Conservation (phyloP, 2,329 filamentous ascomycete genomes). For the Penicillium polonicum region DNA sequence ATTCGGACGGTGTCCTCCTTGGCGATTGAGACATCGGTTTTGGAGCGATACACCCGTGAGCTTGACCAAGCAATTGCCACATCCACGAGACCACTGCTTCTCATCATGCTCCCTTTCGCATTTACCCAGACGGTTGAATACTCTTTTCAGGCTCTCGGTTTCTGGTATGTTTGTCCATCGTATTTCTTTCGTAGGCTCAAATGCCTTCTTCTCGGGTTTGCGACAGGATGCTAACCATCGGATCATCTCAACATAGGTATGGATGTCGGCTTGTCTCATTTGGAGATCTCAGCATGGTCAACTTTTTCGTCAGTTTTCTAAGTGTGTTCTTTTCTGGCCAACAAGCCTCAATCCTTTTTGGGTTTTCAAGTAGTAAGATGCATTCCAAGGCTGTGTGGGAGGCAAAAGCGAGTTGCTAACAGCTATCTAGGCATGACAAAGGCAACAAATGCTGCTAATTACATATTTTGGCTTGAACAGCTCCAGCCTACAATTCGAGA, state of each 20-base stretch:
- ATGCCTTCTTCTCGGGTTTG: neutral
- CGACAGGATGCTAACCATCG: constrained; percentile 12
- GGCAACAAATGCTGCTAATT: constrained; percentile 51
- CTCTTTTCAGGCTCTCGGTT: constrained; percentile 31
- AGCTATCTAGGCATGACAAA: constrained; percentile 41
- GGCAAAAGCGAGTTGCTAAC: neutral
- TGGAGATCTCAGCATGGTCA: constrained; percentile 41
- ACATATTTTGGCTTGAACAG: constrained; percentile 47
- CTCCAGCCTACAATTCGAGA: constrained; percentile 45
- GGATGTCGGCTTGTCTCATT: constrained; percentile 57
- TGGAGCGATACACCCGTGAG: constrained; percentile 26
- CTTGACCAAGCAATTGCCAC: constrained; percentile 21
- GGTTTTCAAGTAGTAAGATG: constrained; percentile 34
- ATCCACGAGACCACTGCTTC: constrained; percentile 23
- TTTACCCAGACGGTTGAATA: constrained; percentile 30
- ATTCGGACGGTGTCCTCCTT: constrained; percentile 52
- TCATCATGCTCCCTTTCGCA: constrained; percentile 31
- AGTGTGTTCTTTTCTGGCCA: constrained; percentile 42
- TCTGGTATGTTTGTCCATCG: constrained; percentile 18
- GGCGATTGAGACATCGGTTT: constrained; percentile 45
- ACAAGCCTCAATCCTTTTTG: constrained; percentile 28
- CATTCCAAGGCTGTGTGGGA: constrained; percentile 27
- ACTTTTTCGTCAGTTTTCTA: constrained; percentile 48
- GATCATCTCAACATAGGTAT: constrained; percentile 46
- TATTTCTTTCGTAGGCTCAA: constrained; percentile 3